Evolutionary conservation across 2,329 filamentous ascomycete species (phyloP), one percentile per base, ranked within the genome.

Genomic region (Ophiostoma quercus): DNA sequence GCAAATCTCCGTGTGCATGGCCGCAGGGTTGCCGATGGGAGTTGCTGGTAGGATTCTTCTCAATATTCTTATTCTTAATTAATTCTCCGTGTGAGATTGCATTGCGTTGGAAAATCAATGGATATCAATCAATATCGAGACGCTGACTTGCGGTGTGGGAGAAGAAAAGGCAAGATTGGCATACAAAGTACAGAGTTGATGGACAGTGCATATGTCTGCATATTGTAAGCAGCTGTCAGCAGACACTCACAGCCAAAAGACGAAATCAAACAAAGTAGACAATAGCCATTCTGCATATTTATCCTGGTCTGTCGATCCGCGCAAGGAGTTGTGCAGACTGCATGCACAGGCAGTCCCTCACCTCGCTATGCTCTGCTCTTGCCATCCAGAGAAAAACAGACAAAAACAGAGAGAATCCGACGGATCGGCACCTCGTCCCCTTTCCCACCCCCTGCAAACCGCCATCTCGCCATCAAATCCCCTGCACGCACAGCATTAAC

Each of bases 391-490:
- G 1, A 29, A 29, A 29, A 29, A 29, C 41, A 37, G 34, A 37
- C 37, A 39, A 39, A 6, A 16, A 14, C 41, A 14, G 41, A 9
- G 8, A 39, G 9, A 41, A 14, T 51, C 51, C 51, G 22, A 57
- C 57, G 11, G 57, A 62, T 62, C 57, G 57, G 57, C 57, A 62
- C 57, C 6, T 47, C 43, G 16, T 57, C 51, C 9, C 51, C 57
- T 29, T 62, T 62, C 57, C 57, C 25, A 57, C 51, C 57, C 54
- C 57, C 25, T 62, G 57, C 57, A 62, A 62, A 16, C 22, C 57
- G 22, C 51, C 43, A 19, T 47, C 16, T n/a, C 43, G 19, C 43
- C 43, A 47, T 47, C 19, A 12, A 57, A 57, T 22, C 51, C 57
- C 57, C 57, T 16, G 22, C n/a, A 8, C 25, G 57, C 25, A 62